phyloP scores from a whole-genome alignment of 2,329 filamentous ascomycete species.

The Colletotrichum tamarilloi region DNA sequence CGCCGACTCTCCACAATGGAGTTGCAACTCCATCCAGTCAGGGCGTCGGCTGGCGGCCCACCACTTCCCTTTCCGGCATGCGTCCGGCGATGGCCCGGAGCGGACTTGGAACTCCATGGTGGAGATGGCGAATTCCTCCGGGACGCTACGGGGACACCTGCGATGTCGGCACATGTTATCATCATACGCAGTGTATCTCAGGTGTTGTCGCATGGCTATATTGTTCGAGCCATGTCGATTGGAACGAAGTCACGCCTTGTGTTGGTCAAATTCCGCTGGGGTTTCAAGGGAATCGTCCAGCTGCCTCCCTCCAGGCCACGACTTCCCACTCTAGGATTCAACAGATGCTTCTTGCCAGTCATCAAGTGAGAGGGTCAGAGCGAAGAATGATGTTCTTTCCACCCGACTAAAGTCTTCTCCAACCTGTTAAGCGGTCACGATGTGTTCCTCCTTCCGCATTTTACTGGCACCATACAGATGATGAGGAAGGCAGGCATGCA shows the following conservation, averaged over 20 bases:
- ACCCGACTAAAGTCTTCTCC: background rate
- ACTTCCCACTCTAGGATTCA: background rate
- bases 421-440: background rate
- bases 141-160: background rate
- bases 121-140: background rate
- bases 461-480: background rate
- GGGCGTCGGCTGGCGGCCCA: background rate
- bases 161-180: background rate
- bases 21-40: conserved; percentile 18
- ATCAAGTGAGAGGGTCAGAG: background rate
- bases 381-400: background rate
- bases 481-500: background rate
- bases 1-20: conserved; percentile 5
- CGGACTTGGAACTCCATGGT: conserved; percentile 28
- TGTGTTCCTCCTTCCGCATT: background rate
- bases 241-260: background rate
- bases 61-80: conserved; percentile 3
- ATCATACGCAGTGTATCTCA: background rate
- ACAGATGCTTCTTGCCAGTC: background rate
- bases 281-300: background rate
- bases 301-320: background rate
- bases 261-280: background rate
- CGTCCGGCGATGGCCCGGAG: background rate
- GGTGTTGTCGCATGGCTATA: too few species aligned
- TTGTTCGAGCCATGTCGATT: background rate